Base-by-base conservation (phyloP, 2,329 filamentous ascomycete species). In the Penicillium sp. region DNA sequence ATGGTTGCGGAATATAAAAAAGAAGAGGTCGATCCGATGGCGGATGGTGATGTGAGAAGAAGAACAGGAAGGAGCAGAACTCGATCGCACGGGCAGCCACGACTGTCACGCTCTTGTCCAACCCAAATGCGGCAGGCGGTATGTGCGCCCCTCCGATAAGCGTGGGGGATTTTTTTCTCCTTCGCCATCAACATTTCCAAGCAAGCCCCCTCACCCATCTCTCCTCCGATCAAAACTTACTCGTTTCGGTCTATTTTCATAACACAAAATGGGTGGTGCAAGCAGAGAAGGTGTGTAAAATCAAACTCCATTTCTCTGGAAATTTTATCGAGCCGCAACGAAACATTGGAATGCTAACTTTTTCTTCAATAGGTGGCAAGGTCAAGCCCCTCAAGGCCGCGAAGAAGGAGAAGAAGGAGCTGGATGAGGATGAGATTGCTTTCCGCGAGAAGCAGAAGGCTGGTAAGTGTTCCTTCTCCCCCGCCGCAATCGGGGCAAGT, bases 341-440 rank as follows among this genome's bases (percentile, higher is more conserved):
- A n/a, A n/a, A n/a, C n/a, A n/a, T n/a, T n/a, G n/a, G n/a, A 33
- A 40, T 3, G 19, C 24, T 29, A 31, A 23, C 9, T 9, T 42
- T 42, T n/a, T 33, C 10, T 26, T 16, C 3, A 1, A 23, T 60
- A 92, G 89, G 88, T 74, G 89, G 89, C 81, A 92, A 92, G 82
- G 85, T 79, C 66, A 91, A 92, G 84, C 89, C 89, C 66, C 81
- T 91, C 77, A 97, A 96, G 87, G 84, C 88, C 64, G 81, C 91
- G 58, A 97, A 96, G 87, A 95, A 93, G 84, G 82, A 84, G 50
- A 81, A 83, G 71, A 89, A 88, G 76, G 92, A 96, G 1, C 76
- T 92, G 54, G 92, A 96, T 72, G 92, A 96, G 0, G 91, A 96
- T 40, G 92, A 96, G 62, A 76, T 87, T 72, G 91, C 91, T 5